These are phyloP conservation scores for Boletellus emodensis DNA, from an alignment of 768 basidiomycete species.

Conservation along the genomic window DNA sequence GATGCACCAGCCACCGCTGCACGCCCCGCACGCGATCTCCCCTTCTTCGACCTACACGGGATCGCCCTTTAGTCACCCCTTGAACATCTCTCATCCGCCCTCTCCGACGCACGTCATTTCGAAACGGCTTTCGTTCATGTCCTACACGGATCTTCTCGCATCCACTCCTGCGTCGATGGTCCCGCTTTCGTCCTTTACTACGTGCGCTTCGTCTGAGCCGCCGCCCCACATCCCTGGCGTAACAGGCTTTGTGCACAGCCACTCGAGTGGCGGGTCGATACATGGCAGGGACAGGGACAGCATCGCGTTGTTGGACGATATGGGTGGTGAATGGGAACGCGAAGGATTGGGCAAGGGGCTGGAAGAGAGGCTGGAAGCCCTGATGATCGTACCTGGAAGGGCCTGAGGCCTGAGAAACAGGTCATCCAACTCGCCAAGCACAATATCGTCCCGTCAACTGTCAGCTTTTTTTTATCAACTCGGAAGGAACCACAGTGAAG, in stretches of 20 bases:
- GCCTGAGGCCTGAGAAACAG: slow-evolving; percentile 22
- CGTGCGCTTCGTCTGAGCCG: slow-evolving; percentile 52
- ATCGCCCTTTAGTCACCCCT: slow-evolving; percentile 22
- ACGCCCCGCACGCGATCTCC: slow-evolving; percentile 12
- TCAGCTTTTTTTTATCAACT: not conserved
- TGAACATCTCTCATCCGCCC: slow-evolving; percentile 34
- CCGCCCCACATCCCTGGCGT: slow-evolving; percentile 75
- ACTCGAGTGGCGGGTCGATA: slow-evolving; percentile 26
- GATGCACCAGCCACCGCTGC: slow-evolving; percentile 12
- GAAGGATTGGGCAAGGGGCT: slow-evolving; percentile 79
- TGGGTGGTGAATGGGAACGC: slow-evolving; percentile 84
- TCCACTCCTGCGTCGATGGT: slow-evolving; percentile 71
- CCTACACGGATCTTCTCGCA: slow-evolving; percentile 79
- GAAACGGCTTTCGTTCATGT: slow-evolving; percentile 85
- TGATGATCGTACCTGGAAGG: slow-evolving; percentile 34
- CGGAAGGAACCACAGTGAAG: slow-evolving; percentile 2
- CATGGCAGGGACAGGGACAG: slow-evolving; percentile 37
- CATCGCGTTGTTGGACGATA: slow-evolving; percentile 51
- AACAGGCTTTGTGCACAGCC: slow-evolving; percentile 36
- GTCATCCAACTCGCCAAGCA: not conserved
- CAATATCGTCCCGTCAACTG: too few species aligned
- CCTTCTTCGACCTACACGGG: slow-evolving; percentile 26
- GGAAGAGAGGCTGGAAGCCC: slow-evolving; percentile 74
- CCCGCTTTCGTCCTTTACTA: slow-evolving; percentile 70
- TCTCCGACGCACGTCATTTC: slow-evolving; percentile 45